A percentile compares a stretch with the other conserved stretches of the same genome.
These are phyloP conservation scores for Strobilomyces confusus DNA, from an alignment of 768 basidiomycete genomes.

Conservation along the genomic window DNA sequence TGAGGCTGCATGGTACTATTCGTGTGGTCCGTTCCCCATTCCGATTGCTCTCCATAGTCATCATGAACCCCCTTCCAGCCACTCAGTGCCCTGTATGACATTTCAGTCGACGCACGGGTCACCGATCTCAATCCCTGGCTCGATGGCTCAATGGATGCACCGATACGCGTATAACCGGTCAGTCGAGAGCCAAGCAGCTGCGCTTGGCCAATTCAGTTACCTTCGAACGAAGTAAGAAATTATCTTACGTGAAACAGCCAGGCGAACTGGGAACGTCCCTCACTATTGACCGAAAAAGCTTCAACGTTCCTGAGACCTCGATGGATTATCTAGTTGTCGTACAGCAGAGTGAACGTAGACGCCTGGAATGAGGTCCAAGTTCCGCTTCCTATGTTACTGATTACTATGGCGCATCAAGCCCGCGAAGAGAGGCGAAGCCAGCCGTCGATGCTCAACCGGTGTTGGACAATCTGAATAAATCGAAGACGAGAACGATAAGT, in stretches of 20 bases:
- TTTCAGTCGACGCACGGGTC: too few species aligned
- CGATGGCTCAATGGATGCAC: neutral
- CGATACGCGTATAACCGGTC: conserved; percentile 12
- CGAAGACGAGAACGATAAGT: conserved; percentile 3
- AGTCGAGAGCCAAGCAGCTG: conserved; percentile 6
- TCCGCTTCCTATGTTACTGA: conserved; percentile 15
- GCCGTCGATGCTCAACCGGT: conserved; percentile 7
- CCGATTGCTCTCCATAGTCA: too few species aligned
- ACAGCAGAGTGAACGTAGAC: conserved; percentile 11
- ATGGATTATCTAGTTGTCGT: conserved; percentile 5
- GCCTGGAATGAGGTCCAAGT: conserved; percentile 10
- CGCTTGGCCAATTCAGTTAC: neutral
- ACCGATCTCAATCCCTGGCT: neutral
- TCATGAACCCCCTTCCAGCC: too few species aligned
- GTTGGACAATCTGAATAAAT: conserved; percentile 8
- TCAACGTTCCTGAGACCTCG: neutral
- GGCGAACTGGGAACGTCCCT: conserved; percentile 12
- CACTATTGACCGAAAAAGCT: conserved; percentile 11
- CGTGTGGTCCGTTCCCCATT: too few species aligned
- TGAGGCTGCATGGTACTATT: too few species aligned
- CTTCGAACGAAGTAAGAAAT: conserved; percentile 1
- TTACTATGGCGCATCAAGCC: conserved; percentile 11
- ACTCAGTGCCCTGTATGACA: too few species aligned
- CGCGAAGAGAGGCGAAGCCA: neutral
- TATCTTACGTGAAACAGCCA: too few species aligned